Evolutionary conservation across 805 yeast genomes (phyloP).

Genomic region (Helenozyma baotianmanensis): DNA sequence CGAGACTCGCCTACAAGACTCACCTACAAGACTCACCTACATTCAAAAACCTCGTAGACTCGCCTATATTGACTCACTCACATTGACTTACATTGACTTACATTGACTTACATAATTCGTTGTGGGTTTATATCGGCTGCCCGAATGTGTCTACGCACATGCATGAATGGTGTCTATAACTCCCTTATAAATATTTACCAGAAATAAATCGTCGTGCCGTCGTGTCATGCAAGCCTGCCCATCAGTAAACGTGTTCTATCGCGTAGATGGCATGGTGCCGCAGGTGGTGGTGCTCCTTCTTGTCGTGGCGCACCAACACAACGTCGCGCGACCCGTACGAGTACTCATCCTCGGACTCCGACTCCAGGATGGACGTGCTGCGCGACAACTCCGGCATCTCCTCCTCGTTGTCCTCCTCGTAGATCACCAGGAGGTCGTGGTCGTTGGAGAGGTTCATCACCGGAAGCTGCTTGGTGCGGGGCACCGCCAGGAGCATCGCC

Average conservation of each 20-base stretch:
- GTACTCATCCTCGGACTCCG: constrained; percentile 12
- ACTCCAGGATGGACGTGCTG: constrained; percentile 13
- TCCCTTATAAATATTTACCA: neutral
- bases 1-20: no score
- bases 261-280: constrained; percentile 33
- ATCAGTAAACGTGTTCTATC: constrained; percentile 34
- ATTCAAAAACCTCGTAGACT: no score
- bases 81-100: no score
- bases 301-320: neutral
- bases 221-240: neutral
- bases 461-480: constrained; percentile 7
- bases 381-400: constrained; percentile 14
- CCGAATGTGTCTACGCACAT: no score
- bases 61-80: no score
- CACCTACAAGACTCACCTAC: no score
- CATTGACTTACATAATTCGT: no score
- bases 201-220: neutral
- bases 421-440: constrained; percentile 12
- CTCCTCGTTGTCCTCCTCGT: constrained; percentile 9
- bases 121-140: no score
- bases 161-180: no score
- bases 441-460: constrained; percentile 10
- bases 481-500: neutral
- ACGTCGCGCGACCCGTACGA: no score
- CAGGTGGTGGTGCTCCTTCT: constrained; percentile 15